Percentiles rank a stretch among this genome's conserved stretches.
Evolutionary conservation across 192 early-diverging fungal genomes (phyloP).

Genomic region (Coemansia sp.): DNA sequence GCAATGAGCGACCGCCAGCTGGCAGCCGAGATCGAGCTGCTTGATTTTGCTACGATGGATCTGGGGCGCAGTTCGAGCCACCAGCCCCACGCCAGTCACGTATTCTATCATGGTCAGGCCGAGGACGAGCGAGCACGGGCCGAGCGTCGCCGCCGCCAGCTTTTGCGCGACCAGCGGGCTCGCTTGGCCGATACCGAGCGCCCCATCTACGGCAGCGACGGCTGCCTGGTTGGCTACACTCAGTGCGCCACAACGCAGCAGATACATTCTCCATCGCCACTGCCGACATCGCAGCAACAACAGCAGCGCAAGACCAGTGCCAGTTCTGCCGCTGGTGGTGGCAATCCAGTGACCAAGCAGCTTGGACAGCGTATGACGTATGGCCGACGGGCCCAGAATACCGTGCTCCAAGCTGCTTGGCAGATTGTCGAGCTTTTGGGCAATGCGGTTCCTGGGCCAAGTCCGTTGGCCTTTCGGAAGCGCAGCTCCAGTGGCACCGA

Average conservation of each 20-base stretch:
- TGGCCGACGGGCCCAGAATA: slow-evolving; percentile 31
- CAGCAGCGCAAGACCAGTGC: not conserved
- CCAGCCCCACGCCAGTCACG: slow-evolving; percentile 43
- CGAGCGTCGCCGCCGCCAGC: slow-evolving; percentile 34
- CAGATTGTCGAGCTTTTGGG: slow-evolving; percentile 34
- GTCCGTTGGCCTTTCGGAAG: slow-evolving; percentile 8
- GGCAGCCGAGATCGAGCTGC: slow-evolving; percentile 45
- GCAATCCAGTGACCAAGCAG: slow-evolving; percentile 26
- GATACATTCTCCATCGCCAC: not conserved
- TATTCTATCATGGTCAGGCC: slow-evolving; percentile 50
- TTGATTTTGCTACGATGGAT: slow-evolving; percentile 51
- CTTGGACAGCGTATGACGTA: slow-evolving; percentile 50
- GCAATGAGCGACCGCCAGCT: slow-evolving; percentile 38
- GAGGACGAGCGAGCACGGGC: slow-evolving; percentile 47
- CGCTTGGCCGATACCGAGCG: slow-evolving; percentile 35
- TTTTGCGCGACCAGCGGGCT: slow-evolving; percentile 41
- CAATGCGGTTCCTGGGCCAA: slow-evolving; percentile 7
- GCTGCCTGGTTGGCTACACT: slow-evolving; percentile 43
- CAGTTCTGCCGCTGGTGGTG: not conserved
- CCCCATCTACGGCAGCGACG: slow-evolving; percentile 50
- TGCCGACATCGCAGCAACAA: slow-evolving; percentile 1
- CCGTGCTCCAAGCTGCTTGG: slow-evolving; percentile 43
- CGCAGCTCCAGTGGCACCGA: slow-evolving; percentile 1
- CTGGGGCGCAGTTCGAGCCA: slow-evolving; percentile 26
- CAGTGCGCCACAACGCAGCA: slow-evolving; percentile 7